A percentile compares a stretch with the other conserved stretches of the same genome.
Conservation (phyloP, 345 rosid genomes). For the Salix brachista region DNA sequence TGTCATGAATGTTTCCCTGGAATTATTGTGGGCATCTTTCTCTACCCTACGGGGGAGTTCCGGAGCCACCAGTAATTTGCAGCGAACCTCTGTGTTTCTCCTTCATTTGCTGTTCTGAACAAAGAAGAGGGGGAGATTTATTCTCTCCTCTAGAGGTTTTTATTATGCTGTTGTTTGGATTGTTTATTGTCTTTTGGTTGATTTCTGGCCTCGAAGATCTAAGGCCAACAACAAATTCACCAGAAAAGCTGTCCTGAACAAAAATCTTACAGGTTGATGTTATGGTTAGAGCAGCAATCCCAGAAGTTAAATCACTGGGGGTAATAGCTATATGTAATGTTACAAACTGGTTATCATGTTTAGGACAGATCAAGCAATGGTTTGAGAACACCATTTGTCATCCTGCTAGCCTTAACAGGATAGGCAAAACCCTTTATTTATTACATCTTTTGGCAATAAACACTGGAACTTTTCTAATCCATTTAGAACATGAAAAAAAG, state of each 20-base stretch:
- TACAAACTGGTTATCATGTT: too few species aligned
- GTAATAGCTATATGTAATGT: too few species aligned
- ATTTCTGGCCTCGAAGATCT: neutral
- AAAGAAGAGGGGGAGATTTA: neutral
- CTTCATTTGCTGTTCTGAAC: neutral
- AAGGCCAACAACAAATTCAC: neutral
- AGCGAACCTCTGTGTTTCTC: neutral
- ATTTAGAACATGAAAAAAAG: too few species aligned
- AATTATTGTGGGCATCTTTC: neutral
- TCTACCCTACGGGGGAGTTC: neutral
- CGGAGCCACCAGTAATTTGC: neutral
- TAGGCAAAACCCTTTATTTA: too few species aligned
- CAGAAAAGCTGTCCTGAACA: neutral
- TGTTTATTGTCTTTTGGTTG: neutral
- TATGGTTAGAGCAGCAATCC: neutral
- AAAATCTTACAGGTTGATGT: neutral
- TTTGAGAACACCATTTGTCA: too few species aligned
- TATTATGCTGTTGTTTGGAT: neutral
- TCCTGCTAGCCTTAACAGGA: too few species aligned
- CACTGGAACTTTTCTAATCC: too few species aligned
- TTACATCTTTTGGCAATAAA: too few species aligned
- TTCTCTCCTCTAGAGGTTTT: neutral
- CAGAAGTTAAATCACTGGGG: neutral
- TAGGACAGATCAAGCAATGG: too few species aligned
- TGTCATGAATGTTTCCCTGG: neutral